Evolutionary conservation across 371 early-diverging fungal species (phyloP).

Genomic region (Coemansia sp.): DNA sequence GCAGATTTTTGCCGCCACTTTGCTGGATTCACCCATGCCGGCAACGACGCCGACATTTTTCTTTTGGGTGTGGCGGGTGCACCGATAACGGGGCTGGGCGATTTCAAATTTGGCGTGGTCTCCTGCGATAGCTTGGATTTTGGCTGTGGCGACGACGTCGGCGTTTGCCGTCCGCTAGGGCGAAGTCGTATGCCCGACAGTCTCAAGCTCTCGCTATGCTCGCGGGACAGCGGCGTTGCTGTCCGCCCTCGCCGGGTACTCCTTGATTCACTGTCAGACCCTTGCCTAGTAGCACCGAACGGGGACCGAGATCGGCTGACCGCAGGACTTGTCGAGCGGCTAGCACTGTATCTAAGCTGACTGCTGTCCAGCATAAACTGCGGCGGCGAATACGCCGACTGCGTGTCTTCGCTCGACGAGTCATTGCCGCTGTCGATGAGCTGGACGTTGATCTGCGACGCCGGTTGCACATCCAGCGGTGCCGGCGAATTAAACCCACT

Average conservation of each 20-base stretch:
- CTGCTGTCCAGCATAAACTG: constrained; percentile 8
- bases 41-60: constrained; percentile 3
- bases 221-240: background rate
- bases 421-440: constrained; percentile 16
- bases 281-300: background rate
- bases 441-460: constrained; percentile 4
- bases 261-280: background rate
- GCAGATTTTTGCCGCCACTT: constrained; percentile 3
- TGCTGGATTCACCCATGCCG: constrained; percentile 2
- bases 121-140: background rate
- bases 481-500: constrained; percentile 21
- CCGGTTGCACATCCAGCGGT: no score
- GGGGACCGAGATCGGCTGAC: background rate
- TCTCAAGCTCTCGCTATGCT: background rate
- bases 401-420: background rate
- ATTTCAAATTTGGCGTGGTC: background rate
- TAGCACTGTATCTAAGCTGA: background rate
- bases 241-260: background rate
- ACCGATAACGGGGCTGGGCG: background rate
- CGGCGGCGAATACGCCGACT: background rate
- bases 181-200: background rate
- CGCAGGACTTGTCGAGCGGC: background rate
- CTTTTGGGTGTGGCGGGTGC: background rate
- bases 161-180: background rate
- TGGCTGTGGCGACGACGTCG: background rate